Evolutionary conservation across 1,284 basidiomycete species (phyloP), one percentile per base, ranked within the genome.

Genomic region (Trichosporon sp.): DNA sequence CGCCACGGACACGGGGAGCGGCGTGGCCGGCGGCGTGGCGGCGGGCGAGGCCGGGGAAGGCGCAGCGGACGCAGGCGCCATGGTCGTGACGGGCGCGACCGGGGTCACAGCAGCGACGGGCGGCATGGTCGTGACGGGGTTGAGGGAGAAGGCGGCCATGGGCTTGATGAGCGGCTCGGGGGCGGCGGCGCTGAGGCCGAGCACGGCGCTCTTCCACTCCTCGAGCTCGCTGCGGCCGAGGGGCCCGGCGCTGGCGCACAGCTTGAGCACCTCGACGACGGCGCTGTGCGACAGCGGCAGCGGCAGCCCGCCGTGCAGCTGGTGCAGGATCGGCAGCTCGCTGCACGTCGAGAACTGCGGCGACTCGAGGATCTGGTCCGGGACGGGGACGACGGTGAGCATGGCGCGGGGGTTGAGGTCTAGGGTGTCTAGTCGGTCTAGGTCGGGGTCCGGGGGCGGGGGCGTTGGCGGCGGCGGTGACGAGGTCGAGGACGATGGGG

Each of bases 381-480:
- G 56, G 56, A 60, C 56, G 29, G 56, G 56, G 56, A 60, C 56
- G 56, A 60, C 27, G 13, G 56, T 60, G 29, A 60, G 56, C 56
- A 60, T 60, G 27, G 3, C 13, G 53, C 3, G 15, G 27, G 6
- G 12, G 25, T 25, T 31, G 27, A 11, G 53, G 56, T 60, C 56
- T 60, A 60, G 56, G 27, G 29, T 27, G 21, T 51, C 47, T 51
- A 51, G 23, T 18, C 21, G 21, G 47, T 51, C 47, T 51, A 51
- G 23, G 47, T 51, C 47, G 47, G 47, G n/a, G n/a, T n/a, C n/a
- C n/a, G n/a, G n/a, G n/a, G n/a, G n/a, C n/a, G n/a, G n/a, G 23
- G 47, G 23, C 23, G 3, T n/a, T 23, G 11, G 42, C 3, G 42
- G 11, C 15, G 38, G n/a, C n/a, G n/a, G n/a, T n/a, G 11, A 13